Evolutionary conservation across 768 basidiomycete genomes (phyloP), one percentile per base, ranked within the genome.

Genomic region (Lactifluus subvellereus): DNA sequence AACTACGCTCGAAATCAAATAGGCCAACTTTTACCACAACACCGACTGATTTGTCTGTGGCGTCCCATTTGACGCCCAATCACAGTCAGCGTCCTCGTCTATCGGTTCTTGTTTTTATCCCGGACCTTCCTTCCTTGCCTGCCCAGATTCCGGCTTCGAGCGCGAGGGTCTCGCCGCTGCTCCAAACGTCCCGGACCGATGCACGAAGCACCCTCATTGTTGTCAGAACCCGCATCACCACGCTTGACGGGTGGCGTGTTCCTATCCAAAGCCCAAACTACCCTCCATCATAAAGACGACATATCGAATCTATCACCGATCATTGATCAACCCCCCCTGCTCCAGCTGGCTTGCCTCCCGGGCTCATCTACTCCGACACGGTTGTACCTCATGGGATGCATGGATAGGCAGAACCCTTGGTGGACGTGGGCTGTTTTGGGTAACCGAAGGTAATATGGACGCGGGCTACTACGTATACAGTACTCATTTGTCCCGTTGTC

Each of bases 81-180:
- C 14, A 10, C 42, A 18, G 63, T 64, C 63, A 64, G 63, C 63
- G 49, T 64, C 63, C 63, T 64, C 58, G 62, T 50, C 54, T 47
- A 45, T 51, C 62, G 62, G 62, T 38, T 14, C 20, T 18, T 30
- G 3, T 22, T 20, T 11, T 48, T 16, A 37, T 37, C 38, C 52
- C 35, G 8, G 45, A 13, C 57, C 38, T 8, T 18, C n/a, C n/a
- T n/a, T 27, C 22, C 47, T 33, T 42, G 42, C 43, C 27, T 27
- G 32, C 56, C 38, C 50, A 51, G 9, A 9, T 13, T 33, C 11
- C 58, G 40, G 30, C 42, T 32, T 52, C 49, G 32, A 52, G 30
- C 50, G 50, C 14, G 14, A 40, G 7, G 49, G 49, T 32, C 30
- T 50, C 16, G 30, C 11, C 49, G 6, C 22, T 27, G 27, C 27